Conservation (phyloP, 2,329 filamentous ascomycete genomes). For the Orbilia ellipsospora region DNA sequence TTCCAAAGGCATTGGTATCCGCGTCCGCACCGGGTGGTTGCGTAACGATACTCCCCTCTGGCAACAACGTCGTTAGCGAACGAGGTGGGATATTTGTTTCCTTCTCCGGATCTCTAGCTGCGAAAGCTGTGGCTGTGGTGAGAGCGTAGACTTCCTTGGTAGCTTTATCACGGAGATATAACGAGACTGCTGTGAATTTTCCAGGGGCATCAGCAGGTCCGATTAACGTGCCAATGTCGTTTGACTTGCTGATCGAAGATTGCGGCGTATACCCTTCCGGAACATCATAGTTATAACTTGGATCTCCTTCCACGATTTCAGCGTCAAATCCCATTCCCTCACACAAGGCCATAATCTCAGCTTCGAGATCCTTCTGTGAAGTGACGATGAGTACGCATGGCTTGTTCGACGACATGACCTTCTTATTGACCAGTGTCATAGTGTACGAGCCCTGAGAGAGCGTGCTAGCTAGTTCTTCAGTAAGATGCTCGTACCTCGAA, state of each 20-base stretch:
- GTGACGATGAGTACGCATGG: conserved; percentile 48
- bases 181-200: conserved; percentile 31
- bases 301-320: conserved; percentile 44
- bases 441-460: conserved; percentile 34
- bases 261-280: conserved; percentile 10
- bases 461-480: conserved; percentile 20
- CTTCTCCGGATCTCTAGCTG: conserved; percentile 33
- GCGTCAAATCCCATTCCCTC: conserved; percentile 36
- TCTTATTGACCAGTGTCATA: conserved; percentile 45
- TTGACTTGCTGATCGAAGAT: conserved; percentile 8
- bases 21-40: conserved; percentile 21
- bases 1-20: conserved; percentile 34
- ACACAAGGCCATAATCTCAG: conserved; percentile 27
- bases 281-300: conserved; percentile 46
- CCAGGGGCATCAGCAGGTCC: conserved; percentile 40
- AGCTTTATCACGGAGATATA: conserved; percentile 40
- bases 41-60: conserved; percentile 43
- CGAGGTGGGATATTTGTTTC: conserved; percentile 46
- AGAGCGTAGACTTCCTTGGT: conserved; percentile 30
- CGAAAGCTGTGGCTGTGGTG: conserved; percentile 42
- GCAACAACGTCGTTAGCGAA: conserved; percentile 28
- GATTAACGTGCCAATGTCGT: conserved; percentile 39
- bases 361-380: conserved; percentile 14
- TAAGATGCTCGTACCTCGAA: conserved; percentile 37
- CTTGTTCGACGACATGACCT: conserved; percentile 9